Base-by-base conservation (phyloP, 805 yeast species). In the Wickerhamomyces bovis region DNA sequence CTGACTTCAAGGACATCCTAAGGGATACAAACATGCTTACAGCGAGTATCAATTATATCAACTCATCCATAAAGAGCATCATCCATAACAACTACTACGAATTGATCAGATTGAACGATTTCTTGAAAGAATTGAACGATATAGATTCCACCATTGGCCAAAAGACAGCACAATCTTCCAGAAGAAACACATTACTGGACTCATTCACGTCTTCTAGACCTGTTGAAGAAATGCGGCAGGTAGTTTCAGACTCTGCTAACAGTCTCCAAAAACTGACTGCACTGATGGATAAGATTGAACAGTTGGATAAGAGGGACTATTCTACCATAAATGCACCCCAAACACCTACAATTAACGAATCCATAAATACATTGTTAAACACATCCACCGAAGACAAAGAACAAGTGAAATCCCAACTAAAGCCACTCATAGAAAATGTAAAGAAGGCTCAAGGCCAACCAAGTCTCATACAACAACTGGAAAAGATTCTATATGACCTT, bases 1-100 rank as follows among this genome's bases (percentile, higher is more conserved):
- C 61, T 0, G 61, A 61, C 16, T 69, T 71, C 53, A 54, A 56
- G 6, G 58, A 61, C 3, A 57, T 72, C 20, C 48, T 72, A 16
- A 52, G 55, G 12, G 56, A 61, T n/a, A 72, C 71, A n/a, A 71
- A 70, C 48, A 59, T 52, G 11, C 67, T 78, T 9, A 70, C 73
- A 21, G 69, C 69, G 26, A 68, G 70, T 44, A 65, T 80, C 46
- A 77, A 76, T 48, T 61, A 76, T 15, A 78, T 75, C 44, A 81
- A 78, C 49, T 75, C 78, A 55, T 80, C 77, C 41, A 81, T 82
- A 52, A 84, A 84, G 55, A 77, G 85, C 25, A 82, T 84, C 38
- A 81, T 84, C 11, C 84, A 84, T 62, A 86, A 84, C 62, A 84
- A 84, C 57, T 84, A 84, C 68, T 82, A 80, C 60, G 90, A 84